Base-by-base conservation (phyloP, 2,329 filamentous ascomycete species). In the Elsinoe perseae region DNA sequence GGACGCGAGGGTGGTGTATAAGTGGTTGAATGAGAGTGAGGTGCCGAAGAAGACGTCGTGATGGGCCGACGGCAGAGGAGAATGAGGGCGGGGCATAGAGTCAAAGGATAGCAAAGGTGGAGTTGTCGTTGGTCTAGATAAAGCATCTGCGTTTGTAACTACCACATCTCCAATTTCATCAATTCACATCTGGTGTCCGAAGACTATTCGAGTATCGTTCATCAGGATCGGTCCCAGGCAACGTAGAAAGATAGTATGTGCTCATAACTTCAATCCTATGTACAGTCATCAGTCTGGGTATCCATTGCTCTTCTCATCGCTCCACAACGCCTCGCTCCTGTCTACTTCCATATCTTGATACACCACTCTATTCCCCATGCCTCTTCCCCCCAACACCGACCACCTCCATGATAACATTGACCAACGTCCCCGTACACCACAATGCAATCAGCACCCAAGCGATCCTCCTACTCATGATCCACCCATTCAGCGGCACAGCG, bases 361-460 rank as follows among this genome's bases (percentile, higher is more conserved):
- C n/a, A n/a, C n/a, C n/a, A n/a, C n/a, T n/a, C n/a, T n/a, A 52
- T 20, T 34, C 48, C 30, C 48, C 48, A n/a, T 52, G 25, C 28
- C 25, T 48, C 14, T 28, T 48, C 36, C 58, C 58, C 10, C 57
- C 65, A 60, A 61, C 27, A 2, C 74, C 74, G 8, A 69, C 63
- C 42, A 92, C 65, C 72, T 98, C 93, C 14, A 95, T 80, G 42
- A 85, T 76, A 2, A 98, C 80, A 71, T 97, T 98, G 20, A 84
- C 75, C 30, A 87, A 66, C 0, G 92, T 97, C 66, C 87, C 91
- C 23, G 89, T 70, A 10, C 73, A 76, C 93, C 93, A 98, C 16
- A 97, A 71, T 8, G 74, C 78, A 64, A 98, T 86, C 64, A 97
- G 69, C 0, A 82, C 82, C 78, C 83, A 87, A 12, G 93, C 93